Conservation (phyloP, 768 basidiomycete genomes). For the Mycena indigotica region DNA sequence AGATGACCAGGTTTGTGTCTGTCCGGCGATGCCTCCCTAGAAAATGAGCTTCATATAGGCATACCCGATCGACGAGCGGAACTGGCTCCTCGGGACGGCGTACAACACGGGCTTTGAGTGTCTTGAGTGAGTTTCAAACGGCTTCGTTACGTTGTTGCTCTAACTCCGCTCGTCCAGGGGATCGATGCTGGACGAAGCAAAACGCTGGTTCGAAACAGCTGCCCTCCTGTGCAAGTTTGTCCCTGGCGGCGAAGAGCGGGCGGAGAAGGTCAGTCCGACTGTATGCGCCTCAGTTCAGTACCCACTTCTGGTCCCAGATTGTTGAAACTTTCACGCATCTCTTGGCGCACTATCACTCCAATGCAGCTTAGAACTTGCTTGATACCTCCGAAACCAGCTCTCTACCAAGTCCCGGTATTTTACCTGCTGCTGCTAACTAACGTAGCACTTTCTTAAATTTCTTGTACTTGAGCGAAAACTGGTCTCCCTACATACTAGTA, state of each 20-base stretch:
- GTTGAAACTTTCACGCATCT: slow-evolving; percentile 70
- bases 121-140: slow-evolving; percentile 69
- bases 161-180: slow-evolving; percentile 62
- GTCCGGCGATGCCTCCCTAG: no score
- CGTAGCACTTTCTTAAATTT: no score
- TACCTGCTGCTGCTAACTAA: no score
- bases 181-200: slow-evolving; percentile 75
- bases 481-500: no score
- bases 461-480: no score
- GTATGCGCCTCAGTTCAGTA: no score
- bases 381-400: no score
- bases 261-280: slow-evolving; percentile 63
- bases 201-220: slow-evolving; percentile 83
- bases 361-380: no score
- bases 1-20: no score
- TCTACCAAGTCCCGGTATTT: no score
- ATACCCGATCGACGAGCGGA: slow-evolving; percentile 82
- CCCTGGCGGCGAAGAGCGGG: slow-evolving; percentile 65
- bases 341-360: slow-evolving; percentile 58
- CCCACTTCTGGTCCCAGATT: slow-evolving; percentile 61
- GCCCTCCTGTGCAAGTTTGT: slow-evolving; percentile 77
- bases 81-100: slow-evolving; percentile 80
- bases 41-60: no score
- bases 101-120: slow-evolving; percentile 89
- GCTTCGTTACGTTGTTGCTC: slow-evolving; percentile 8